Evolutionary conservation across 805 yeast genomes (phyloP), one percentile per base, ranked within the genome.

Genomic region (Ogataea trehaloabstinens): DNA sequence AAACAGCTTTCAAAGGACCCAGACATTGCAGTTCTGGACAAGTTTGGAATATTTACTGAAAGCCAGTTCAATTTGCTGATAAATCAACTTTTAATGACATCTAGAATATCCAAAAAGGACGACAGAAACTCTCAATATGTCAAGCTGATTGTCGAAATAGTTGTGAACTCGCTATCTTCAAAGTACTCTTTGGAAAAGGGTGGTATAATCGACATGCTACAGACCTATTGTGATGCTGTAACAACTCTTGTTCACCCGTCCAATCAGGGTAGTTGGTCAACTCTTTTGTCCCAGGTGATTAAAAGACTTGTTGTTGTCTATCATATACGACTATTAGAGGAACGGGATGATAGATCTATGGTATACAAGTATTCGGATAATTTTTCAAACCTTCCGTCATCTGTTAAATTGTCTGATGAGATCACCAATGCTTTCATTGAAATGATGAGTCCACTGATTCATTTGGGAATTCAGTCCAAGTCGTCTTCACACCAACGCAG

Each of bases 171-270:
- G 0, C 60, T 90, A 4, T 71, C 73, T 15, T 82, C 86, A 0
- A 61, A 70, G 4, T 49, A 56, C 25, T 66, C 70, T 1, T 49
- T 64, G 10, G 71, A 60, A 2, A 41, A 56, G 2, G 67, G 57
- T 15, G 79, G 80, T 5, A 68, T 80, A 17, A 56, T 82, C 48
- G 75, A 69, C 13, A 66, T 72, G 34, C 52, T 90, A 4, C 66
- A 67, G 17, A 70, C 78, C 0, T 64, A 85, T 19, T 50, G 84
- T n/a, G 78, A 79, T 38, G 78, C 95, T 0, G 67, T 89, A 5
- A 82, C 77, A 45, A 85, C 96, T 15, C 86, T 82, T 61, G 81
- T 80, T 3, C 97, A 93, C 59, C 99, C 99, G 5, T 89, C 98
- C 0, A 90, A 90, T 58, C 61, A 71, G n/a, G 98, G 96, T 0